Evolutionary conservation across 306 rosid species (phyloP).

Genomic region (Crotalaria pallida): DNA sequence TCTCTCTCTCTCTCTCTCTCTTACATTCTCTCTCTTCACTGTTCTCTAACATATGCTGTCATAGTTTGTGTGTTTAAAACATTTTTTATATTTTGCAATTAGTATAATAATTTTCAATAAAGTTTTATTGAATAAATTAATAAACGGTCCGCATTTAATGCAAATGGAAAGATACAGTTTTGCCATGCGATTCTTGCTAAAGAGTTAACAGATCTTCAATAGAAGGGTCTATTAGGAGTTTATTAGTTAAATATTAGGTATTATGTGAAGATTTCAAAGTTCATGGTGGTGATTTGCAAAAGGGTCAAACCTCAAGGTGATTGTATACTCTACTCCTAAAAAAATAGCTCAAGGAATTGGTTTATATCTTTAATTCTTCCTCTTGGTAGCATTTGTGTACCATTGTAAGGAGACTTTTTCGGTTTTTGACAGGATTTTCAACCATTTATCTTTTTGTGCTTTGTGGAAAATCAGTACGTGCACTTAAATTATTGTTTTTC

Average conservation of each 20-base stretch:
- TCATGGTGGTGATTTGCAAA: background rate
- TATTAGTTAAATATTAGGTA: background rate
- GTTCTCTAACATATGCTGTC: no score
- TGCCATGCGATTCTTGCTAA: background rate
- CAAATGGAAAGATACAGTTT: background rate
- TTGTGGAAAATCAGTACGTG: constrained; percentile 13
- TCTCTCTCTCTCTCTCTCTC: no score
- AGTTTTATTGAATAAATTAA: no score
- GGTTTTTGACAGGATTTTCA: background rate
- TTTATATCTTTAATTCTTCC: background rate
- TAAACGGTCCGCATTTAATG: background rate
- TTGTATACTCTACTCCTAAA: background rate
- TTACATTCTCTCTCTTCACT: no score
- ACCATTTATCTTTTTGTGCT: background rate
- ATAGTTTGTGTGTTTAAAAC: background rate
- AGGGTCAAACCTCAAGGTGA: background rate
- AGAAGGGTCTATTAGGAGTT: background rate
- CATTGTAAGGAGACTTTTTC: background rate
- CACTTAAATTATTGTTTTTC: constrained; percentile 19
- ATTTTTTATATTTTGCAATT: no score
- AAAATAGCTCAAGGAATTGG: background rate
- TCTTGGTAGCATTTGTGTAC: background rate
- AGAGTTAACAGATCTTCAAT: background rate
- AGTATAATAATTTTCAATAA: no score
- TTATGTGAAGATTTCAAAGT: background rate